Evolutionary conservation across 2,329 filamentous ascomycete species (phyloP).

Genomic region (Colletotrichum ledebouriae): DNA sequence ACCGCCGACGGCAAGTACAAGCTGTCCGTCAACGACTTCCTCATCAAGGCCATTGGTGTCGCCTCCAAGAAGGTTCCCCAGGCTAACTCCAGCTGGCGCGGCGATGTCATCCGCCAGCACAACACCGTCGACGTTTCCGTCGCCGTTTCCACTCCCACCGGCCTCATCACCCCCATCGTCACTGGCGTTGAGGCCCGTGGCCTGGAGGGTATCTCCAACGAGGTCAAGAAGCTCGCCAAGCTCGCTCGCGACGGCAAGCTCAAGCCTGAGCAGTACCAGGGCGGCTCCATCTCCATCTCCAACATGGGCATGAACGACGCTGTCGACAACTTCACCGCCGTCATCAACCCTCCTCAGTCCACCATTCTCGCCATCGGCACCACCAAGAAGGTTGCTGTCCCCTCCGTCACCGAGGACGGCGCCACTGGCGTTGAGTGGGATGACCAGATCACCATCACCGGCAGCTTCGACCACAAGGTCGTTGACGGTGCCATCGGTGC

Average conservation of each 20-base stretch:
- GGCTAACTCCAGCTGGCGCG: conserved; percentile 96
- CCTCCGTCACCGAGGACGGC: conserved; percentile 78
- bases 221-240: conserved; percentile 97
- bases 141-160: conserved; percentile 91
- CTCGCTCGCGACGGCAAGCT: conserved; percentile 97
- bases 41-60: conserved; percentile 93
- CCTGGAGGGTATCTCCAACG: conserved; percentile 86
- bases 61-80: conserved; percentile 94
- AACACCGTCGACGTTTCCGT: conserved; percentile 95
- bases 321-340: conserved; percentile 95
- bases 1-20: conserved; percentile 95
- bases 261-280: conserved; percentile 99
- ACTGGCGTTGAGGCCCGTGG: conserved; percentile 89
- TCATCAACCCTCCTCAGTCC: conserved; percentile 99
- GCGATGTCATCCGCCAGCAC: conserved; percentile 92
- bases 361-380: conserved; percentile 95
- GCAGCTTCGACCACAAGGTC: conserved; percentile 98
- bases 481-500: conserved; percentile 96
- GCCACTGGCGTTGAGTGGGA: conserved; percentile 85
- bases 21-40: conserved; percentile 99
- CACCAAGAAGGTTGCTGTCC: conserved; percentile 93
- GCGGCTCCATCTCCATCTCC: conserved; percentile 98
- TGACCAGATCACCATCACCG: conserved; percentile 95
- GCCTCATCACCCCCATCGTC: conserved; percentile 98
- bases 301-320: conserved; percentile 99